phyloP scores from a whole-genome alignment of 1,284 basidiomycete species.

The Inonotus hispidus region DNA sequence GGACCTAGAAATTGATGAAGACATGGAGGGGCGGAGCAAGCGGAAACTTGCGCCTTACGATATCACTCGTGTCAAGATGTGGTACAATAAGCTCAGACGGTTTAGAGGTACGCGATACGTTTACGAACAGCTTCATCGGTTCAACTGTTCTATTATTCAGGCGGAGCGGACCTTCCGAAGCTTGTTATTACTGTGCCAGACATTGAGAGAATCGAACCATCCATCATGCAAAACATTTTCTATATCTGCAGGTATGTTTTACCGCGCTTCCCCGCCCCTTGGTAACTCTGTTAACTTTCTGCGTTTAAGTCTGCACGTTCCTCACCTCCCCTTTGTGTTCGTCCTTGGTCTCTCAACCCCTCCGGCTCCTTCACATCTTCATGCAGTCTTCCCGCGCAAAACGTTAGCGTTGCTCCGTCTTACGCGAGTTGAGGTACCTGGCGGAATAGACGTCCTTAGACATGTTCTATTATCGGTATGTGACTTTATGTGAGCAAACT shows the following conservation, averaged over 20 bases:
- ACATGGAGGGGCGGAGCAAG: slow-evolving; percentile 18
- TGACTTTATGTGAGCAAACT: background rate
- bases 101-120: slow-evolving; percentile 30
- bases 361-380: slow-evolving; percentile 48
- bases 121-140: background rate
- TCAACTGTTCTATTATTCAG: slow-evolving; percentile 15
- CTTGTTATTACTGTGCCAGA: slow-evolving; percentile 59
- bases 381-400: slow-evolving; percentile 49
- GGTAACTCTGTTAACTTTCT: slow-evolving; percentile 24
- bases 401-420: slow-evolving; percentile 54
- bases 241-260: slow-evolving; percentile 56
- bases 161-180: slow-evolving; percentile 24
- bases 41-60: slow-evolving; percentile 53
- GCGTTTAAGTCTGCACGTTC: slow-evolving; percentile 33
- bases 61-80: slow-evolving; percentile 49
- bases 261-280: background rate
- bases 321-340: slow-evolving; percentile 53
- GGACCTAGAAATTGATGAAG: slow-evolving; percentile 27
- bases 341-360: slow-evolving; percentile 54
- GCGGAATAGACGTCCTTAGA: slow-evolving; percentile 41
- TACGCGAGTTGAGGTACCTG: slow-evolving; percentile 42
- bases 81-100: slow-evolving; percentile 43
- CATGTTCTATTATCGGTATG: slow-evolving; percentile 46
- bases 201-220: slow-evolving; percentile 61
- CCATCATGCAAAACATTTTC: slow-evolving; percentile 58